A percentile compares a stretch with the other conserved stretches of the same genome.
Conservation (phyloP, 2,329 filamentous ascomycete species). For the Lasiodiplodia theobromae region DNA sequence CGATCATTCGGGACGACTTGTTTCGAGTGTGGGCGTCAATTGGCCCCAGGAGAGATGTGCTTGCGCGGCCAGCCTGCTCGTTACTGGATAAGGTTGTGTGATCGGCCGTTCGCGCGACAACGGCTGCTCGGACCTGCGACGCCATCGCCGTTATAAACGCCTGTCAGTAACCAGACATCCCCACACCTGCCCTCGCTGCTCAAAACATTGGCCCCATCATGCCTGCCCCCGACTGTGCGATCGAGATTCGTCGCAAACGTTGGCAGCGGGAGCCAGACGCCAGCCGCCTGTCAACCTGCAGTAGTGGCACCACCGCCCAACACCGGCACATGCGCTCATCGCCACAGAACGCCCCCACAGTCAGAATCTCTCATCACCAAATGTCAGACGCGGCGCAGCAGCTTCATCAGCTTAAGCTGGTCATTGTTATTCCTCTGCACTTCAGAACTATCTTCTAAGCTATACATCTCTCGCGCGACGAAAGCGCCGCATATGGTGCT, state of each 20-base stretch:
- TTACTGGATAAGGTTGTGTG: constrained; percentile 26
- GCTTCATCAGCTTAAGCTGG: background rate
- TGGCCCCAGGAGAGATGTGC: constrained; percentile 12
- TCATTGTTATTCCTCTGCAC: background rate
- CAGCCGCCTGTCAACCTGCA: background rate
- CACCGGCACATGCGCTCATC: background rate
- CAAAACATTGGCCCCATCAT: background rate
- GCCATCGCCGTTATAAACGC: constrained; percentile 12
- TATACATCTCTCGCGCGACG: background rate
- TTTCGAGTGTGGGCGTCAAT: constrained; percentile 15
- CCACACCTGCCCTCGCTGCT: background rate
- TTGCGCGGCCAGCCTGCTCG: constrained; percentile 25
- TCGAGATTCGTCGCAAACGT: no score
- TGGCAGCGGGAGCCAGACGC: background rate
- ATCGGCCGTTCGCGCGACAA: constrained; percentile 27
- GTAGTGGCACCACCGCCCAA: background rate
- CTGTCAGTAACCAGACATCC: background rate
- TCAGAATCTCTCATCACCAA: background rate
- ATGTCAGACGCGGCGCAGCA: background rate
- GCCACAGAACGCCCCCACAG: background rate
- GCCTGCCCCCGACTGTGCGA: background rate
- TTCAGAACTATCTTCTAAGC: background rate
- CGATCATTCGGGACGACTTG: constrained; percentile 25
- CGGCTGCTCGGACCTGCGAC: constrained; percentile 13
- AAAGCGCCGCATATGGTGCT: background rate